phyloP scores from a whole-genome alignment of 176 grass and related monocot species.

The Zoysia pacifica region DNA sequence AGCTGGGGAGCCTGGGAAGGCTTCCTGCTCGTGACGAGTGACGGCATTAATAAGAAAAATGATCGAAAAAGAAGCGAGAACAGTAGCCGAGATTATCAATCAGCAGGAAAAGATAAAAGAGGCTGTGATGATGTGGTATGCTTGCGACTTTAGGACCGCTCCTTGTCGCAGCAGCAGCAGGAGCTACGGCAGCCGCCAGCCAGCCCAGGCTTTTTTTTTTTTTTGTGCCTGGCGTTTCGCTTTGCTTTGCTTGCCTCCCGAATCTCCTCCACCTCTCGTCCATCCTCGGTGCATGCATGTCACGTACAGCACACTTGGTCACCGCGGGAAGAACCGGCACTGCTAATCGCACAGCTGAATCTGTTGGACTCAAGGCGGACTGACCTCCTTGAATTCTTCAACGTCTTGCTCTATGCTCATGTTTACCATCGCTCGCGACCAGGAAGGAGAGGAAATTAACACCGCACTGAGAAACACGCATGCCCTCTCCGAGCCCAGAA shows the following conservation, averaged over 20 bases:
- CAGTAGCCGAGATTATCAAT: background rate
- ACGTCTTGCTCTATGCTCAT: background rate
- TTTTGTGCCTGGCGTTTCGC: background rate
- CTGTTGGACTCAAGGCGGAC: too few relatives aligned
- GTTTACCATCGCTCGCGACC: background rate
- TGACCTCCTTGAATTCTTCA: too few relatives aligned
- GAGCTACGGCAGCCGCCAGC: background rate
- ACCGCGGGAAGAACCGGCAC: too few relatives aligned
- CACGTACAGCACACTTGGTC: too few relatives aligned
- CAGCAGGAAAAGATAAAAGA: constrained; percentile 6
- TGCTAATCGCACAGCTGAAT: too few relatives aligned
- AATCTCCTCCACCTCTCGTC: background rate
- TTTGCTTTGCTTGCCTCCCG: constrained; percentile 17
- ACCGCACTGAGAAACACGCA: background rate
- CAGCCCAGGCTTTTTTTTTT: too few relatives aligned
- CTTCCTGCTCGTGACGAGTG: constrained; percentile 16
- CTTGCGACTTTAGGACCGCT: background rate
- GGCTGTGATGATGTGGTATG: background rate
- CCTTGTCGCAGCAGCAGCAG: background rate
- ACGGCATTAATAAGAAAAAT: too few relatives aligned
- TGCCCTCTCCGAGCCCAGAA: background rate
- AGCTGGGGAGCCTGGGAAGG: background rate
- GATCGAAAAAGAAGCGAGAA: background rate
- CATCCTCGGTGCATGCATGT: background rate
- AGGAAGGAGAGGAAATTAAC: background rate